Evolutionary conservation across 495 filamentous ascomycete species (phyloP), one percentile per base, ranked within the genome.

Genomic region (Talaromyces ruber): DNA sequence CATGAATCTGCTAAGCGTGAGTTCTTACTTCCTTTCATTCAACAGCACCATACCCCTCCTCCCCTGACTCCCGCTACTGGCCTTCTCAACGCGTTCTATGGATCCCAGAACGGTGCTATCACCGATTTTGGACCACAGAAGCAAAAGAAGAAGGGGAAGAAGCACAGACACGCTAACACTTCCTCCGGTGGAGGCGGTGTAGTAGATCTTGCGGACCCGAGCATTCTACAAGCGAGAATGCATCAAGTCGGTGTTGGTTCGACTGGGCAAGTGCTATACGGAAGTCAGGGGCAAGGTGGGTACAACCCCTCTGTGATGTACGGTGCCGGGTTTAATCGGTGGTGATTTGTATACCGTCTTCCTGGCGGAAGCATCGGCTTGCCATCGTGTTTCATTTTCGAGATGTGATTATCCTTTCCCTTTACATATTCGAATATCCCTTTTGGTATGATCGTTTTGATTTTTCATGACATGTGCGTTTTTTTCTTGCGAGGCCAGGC

Each of bases 81-180:
- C 84, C 87, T 90, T 82, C 80, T 91, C 76, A 86, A 83, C 87
- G 88, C 88, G 85, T 90, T 92, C 85, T 93, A 92, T 82, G 89
- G 88, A 81, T 76, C 87, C 74, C 91, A 89, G 83, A 76, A 87
- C 81, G 89, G 89, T 80, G 81, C 83, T 77, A 87, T 86, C 80
- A 86, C 90, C 83, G 91, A 92, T 72, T 85, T 86, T 82, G 88
- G 86, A 78, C 84, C 86, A 73, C 82, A 84, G 81, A 96, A 96
- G 88, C 89, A 92, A 86, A 96, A 94, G 90, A 96, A 96, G 90
- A 96, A 96, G 89, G 91, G 90, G 85, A 96, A 95, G 87, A 94
- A 95, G 89, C 92, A 95, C 81, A 95, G 91, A 88, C 91, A 96
- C 88, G 92, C 92, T 94, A 95, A 96, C 90, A 96, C 92, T 93